These are phyloP conservation scores for Trichophyton simii DNA, from an alignment of 2,329 filamentous ascomycete species.

Conservation along the genomic window DNA sequence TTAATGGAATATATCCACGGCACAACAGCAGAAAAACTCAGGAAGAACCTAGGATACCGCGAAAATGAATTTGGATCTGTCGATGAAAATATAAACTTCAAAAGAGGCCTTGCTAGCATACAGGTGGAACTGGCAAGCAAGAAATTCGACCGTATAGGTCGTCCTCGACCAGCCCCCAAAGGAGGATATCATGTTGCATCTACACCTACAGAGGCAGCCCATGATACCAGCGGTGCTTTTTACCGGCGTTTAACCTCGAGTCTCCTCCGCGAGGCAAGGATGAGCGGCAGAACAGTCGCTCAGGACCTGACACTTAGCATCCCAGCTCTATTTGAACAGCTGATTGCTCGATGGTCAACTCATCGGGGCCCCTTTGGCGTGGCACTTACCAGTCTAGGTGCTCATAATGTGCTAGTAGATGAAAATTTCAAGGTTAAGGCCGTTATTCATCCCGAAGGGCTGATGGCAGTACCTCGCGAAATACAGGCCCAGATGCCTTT, in stretches of 20 bases:
- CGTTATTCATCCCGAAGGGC: constrained; percentile 12
- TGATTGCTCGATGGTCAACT: neutral
- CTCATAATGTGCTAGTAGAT: constrained; percentile 13
- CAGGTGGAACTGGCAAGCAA: constrained; percentile 7
- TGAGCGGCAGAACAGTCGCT: no score
- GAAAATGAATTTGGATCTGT: neutral
- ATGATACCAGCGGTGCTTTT: neutral
- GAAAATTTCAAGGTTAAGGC: constrained; percentile 12
- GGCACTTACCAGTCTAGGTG: constrained; percentile 10
- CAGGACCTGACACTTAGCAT: constrained; percentile 5
- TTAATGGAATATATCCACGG: constrained; percentile 10
- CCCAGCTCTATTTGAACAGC: neutral
- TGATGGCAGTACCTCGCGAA: constrained; percentile 11
- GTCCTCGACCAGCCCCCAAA: neutral
- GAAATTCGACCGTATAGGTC: constrained; percentile 6
- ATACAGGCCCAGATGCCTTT: neutral
- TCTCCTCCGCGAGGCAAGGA: neutral
- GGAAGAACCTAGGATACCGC: neutral
- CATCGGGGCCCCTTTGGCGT: constrained; percentile 9
- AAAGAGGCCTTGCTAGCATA: constrained; percentile 6
- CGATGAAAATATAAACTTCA: constrained; percentile 1
- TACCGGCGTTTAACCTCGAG: neutral
- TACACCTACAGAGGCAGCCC: no score
- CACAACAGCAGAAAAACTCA: neutral
- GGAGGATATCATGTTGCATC: neutral